Evolutionary conservation across 2,329 filamentous ascomycete species (phyloP), one percentile per base, ranked within the genome.

Genomic region (Aureobasidium sp.): DNA sequence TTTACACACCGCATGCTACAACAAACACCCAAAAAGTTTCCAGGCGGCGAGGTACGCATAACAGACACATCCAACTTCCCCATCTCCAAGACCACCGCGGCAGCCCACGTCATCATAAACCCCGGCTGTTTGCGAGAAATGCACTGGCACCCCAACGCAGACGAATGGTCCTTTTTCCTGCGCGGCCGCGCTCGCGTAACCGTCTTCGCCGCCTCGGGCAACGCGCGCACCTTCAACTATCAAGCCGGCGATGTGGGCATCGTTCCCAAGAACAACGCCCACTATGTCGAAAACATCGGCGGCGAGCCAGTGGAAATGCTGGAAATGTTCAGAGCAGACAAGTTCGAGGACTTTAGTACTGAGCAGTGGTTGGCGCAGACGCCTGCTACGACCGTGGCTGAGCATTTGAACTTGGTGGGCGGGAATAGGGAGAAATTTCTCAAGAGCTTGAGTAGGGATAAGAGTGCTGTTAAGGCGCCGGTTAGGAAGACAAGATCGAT

Each of bases 211-310:
- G 80, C 87, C 2, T 82, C 87, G 65, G 83, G 84, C 29, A 83
- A 77, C 23, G 87, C 88, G 0, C 79, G 87, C 25, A 92, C 88
- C 0, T 92, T 92, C 68, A 84, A 92, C 74, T 92, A 89, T 71
- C 75, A 81, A 6, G 81, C 86, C 1, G 89, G 88, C 1, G 89
- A 92, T 66, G 86, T 90, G 0, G 88, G 86, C 15, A 88, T 91
- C 64, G 87, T 92, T 6, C 88, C 88, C 0, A 79, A 71, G 68
- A 89, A 89, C 69, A 89, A 88, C 79, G 88, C 86, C 3, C 88
- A 92, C 69, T 92, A 90, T 69, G 87, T 93, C 58, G 88, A 93
- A 78, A 91, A 91, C 67, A 83, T 89, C 5, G 85, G 87, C n/a
- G 83, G 88, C 51, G 87, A 90, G 70, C 82, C 87, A 19, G 73